Base-by-base conservation (phyloP, 2,329 filamentous ascomycete genomes). In the Pleomassaria siparia region DNA sequence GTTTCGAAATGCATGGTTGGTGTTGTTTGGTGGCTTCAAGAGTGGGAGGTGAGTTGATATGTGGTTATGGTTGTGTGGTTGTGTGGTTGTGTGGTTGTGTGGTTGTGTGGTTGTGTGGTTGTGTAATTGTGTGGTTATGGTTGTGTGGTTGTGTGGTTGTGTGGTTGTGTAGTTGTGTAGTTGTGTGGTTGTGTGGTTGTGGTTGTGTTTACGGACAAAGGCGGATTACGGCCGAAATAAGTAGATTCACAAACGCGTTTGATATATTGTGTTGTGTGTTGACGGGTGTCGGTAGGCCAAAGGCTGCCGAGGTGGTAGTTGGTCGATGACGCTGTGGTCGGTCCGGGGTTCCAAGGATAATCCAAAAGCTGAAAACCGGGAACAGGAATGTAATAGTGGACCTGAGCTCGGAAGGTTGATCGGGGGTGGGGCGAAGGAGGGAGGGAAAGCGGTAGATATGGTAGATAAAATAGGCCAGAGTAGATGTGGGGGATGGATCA, bases 1-100 rank as follows among this genome's bases (percentile, higher is more conserved):
- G 61, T 43, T 55, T 70, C 67, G 55, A 70, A 71, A 44, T 70
- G 64, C 68, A 71, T 71, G 6, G 33, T 57, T 49, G 22, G 32
- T 22, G 13, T 15, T n/a, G 15, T n/a, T n/a, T 18, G 40, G 26
- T 20, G 18, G 26, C 26, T 15, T 41, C 22, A n/a, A 29, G 25
- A 16, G 40, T 21, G 13, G 13, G 30, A 39, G n/a, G 20, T 13
- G 12, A 18, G 61, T 61, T 59, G 58, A n/a, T n/a, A n/a, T n/a
- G n/a, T n/a, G n/a, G n/a, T n/a, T n/a, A n/a, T n/a, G n/a, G 32
- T 44, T 21, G 13, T 16, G 30, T 43, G n/a, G 20, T 30, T 13
- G 12, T 26, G 61, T 61, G 59, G 58, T n/a, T n/a, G n/a, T n/a
- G n/a, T n/a, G n/a, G n/a, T n/a, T n/a, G n/a, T 52, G 58, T 49